Evolutionary conservation across 2,329 filamentous ascomycete species (phyloP), one percentile per base, ranked within the genome.

Genomic region (Xylaria sp.): DNA sequence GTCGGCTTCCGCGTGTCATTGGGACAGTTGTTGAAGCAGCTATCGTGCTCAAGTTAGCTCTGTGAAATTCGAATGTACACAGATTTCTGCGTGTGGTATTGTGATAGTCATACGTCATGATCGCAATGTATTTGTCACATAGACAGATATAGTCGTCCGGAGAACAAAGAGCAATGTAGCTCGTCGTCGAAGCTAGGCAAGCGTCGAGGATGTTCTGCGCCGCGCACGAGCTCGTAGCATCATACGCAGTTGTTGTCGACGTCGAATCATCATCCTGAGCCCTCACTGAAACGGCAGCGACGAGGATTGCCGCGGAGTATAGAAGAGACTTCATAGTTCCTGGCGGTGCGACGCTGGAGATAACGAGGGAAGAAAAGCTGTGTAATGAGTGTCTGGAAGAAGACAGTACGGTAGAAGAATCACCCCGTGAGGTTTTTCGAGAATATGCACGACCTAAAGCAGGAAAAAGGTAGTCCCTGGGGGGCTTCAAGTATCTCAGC

Each of bases 21-120:
- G 48, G 84, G 83, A 74, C 85, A 87, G 75, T 85, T 84, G 75
- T 81, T 80, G 74, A 85, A 87, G 79, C 85, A 87, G 26, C 77
- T 79, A 54, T 54, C 11, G 26, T 7, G 24, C 19, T 22, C 21
- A 6, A 1, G 38, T 59, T 21, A 58, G 55, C 34, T 37, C 20
- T 20, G 8, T 22, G 9, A 13, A 26, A 21, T 18, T 39, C 13
- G 8, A 24, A 41, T 19, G 39, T 21, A 39, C 49, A 4, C 7
- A 29, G 11, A 29, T 45, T 34, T 34, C n/a, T 5, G 22, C 18
- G 48, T 22, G 11, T 60, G 63, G 4, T n/a, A 61, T 34, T 3
- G 16, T 34, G 29, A 13, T 13, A 13, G 4, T 34, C 70, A 50
- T 66, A 79, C 78, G 77, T 81, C 60, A 81, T 62, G 34, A 83